phyloP scores from a whole-genome alignment of 805 yeast species.

The Yamadazyma kitorensis region DNA sequence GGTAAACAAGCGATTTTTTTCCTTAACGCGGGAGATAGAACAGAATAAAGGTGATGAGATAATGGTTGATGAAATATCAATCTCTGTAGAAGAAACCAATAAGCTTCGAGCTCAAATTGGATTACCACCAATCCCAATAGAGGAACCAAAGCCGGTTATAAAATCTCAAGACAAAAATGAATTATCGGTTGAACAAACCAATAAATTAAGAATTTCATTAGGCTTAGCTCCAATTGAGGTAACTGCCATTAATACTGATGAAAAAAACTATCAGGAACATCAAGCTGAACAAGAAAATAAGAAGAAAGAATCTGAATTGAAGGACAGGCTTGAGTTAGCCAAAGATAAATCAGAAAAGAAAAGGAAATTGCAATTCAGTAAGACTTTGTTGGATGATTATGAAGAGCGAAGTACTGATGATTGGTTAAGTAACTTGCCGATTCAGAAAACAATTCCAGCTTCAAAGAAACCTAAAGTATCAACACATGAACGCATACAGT shows the following conservation, averaged over 20 bases:
- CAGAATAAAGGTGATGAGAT: conserved; percentile 1
- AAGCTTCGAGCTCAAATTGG: conserved; percentile 38
- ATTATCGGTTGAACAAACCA: conserved; percentile 53
- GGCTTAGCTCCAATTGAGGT: conserved; percentile 53
- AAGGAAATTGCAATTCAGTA: conserved; percentile 18
- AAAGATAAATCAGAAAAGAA: conserved; percentile 19
- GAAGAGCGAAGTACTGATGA: conserved; percentile 34
- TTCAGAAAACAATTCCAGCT: conserved; percentile 4
- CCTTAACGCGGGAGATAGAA: too few relatives aligned
- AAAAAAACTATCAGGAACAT: background rate
- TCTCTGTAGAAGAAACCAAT: conserved; percentile 45
- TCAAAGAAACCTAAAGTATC: background rate
- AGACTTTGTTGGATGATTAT: conserved; percentile 22
- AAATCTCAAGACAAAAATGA: conserved; percentile 12
- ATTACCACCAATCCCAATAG: conserved; percentile 31
- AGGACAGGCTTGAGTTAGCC: conserved; percentile 16
- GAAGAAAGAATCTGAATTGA: conserved; percentile 12
- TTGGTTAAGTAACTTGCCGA: conserved; percentile 34
- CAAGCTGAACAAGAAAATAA: background rate
- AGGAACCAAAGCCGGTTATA: conserved; percentile 3
- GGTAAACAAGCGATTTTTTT: background rate
- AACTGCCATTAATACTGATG: conserved; percentile 1
- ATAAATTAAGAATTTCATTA: conserved; percentile 45
- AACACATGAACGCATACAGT: conserved; percentile 8
- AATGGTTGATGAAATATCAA: conserved; percentile 22